A percentile compares a stretch with the other conserved stretches of the same genome.
phyloP scores from a whole-genome alignment of 2,329 filamentous ascomycete genomes.

The Exophiala xenobiotica region DNA sequence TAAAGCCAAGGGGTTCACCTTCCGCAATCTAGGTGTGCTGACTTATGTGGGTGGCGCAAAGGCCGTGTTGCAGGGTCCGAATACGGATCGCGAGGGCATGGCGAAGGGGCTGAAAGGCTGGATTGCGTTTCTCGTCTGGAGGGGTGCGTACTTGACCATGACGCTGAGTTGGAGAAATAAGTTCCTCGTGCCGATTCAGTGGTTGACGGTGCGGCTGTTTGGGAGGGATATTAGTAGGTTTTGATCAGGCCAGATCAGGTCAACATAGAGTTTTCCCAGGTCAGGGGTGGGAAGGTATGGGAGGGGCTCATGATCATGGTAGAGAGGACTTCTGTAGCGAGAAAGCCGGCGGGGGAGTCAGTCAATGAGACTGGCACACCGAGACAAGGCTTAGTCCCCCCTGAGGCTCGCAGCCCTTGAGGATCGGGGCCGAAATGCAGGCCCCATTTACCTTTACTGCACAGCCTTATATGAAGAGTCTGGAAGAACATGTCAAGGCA shows the following conservation, averaged over 20 bases:
- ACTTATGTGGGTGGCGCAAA: slow-evolving; percentile 60
- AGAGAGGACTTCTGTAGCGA: too few species aligned
- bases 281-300: background rate
- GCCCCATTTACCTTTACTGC: too few species aligned
- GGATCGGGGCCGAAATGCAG: too few species aligned
- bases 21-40: slow-evolving; percentile 58
- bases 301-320: background rate
- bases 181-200: slow-evolving; percentile 42
- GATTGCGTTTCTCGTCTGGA: slow-evolving; percentile 45
- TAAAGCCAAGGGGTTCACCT: slow-evolving; percentile 47
- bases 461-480: too few species aligned
- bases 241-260: slow-evolving; percentile 20
- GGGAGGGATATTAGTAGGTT: slow-evolving; percentile 47
- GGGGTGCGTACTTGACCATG: slow-evolving; percentile 47
- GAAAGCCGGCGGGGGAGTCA: too few species aligned
- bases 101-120: slow-evolving; percentile 41
- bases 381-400: too few species aligned
- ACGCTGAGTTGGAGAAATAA: slow-evolving; percentile 49
- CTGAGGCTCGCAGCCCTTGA: too few species aligned
- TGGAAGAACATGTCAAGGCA: too few species aligned
- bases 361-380: too few species aligned
- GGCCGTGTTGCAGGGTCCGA: slow-evolving; percentile 55
- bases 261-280: too few species aligned
- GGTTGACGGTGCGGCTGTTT: slow-evolving; percentile 44
- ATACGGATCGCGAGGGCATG: slow-evolving; percentile 32